Percentiles rank a stretch among this genome's conserved stretches.
phyloP scores from a whole-genome alignment of 768 basidiomycete genomes.

The Albatrellus ellisii region DNA sequence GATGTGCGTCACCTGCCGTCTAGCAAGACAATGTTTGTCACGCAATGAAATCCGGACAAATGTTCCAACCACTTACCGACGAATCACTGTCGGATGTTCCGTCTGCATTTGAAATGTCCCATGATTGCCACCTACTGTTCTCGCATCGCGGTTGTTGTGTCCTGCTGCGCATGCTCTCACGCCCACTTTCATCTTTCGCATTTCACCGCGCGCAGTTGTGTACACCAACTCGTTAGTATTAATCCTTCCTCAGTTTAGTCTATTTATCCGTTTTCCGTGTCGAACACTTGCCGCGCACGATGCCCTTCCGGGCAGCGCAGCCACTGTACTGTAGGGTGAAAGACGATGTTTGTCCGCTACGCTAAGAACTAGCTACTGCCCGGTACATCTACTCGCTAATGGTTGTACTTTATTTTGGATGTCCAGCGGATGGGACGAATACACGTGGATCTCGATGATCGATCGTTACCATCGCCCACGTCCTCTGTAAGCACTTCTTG shows the following conservation, averaged over 20 bases:
- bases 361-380: no score
- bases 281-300: background rate
- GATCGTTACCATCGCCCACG: background rate
- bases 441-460: slow-evolving; percentile 4
- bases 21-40: slow-evolving; percentile 12
- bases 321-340: background rate
- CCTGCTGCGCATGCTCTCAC: background rate
- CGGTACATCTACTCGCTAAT: background rate
- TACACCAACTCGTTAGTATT: no score
- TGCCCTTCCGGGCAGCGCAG: background rate
- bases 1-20: slow-evolving; percentile 8
- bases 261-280: no score
- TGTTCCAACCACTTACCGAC: no score
- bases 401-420: background rate
- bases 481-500: no score
- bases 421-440: background rate
- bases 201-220: no score
- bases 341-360: no score
- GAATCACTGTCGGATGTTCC: no score
- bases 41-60: slow-evolving; percentile 7
- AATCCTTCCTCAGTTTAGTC: no score
- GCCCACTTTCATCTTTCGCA: background rate
- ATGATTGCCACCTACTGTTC: background rate
- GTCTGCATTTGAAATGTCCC: background rate
- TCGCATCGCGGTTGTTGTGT: background rate